phyloP scores from a whole-genome alignment of 2,329 filamentous ascomycete genomes.

The Penicillium sp. region DNA sequence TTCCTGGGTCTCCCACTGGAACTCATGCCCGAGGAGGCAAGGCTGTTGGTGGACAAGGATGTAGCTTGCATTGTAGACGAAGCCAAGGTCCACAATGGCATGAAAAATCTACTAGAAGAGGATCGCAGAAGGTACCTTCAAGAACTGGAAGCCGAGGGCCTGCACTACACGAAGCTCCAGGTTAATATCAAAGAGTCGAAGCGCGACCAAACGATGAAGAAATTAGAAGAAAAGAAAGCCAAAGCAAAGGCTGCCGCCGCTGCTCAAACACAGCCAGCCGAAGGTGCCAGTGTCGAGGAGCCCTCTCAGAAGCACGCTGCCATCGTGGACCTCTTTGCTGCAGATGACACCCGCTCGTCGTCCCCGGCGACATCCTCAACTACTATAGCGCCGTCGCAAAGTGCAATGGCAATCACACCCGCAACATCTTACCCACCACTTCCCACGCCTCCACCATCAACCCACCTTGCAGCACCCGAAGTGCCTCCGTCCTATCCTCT shows the following conservation, averaged over 20 bases:
- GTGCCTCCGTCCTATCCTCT: conserved; percentile 66
- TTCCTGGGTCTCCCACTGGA: conserved; percentile 88
- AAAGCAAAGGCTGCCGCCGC: conserved; percentile 15
- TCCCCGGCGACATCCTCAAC: conserved; percentile 18
- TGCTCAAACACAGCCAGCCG: conserved; percentile 7
- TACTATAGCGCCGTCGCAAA: conserved; percentile 16
- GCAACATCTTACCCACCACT: conserved; percentile 52
- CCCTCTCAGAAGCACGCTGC: conserved; percentile 9
- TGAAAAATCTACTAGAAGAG: conserved; percentile 60
- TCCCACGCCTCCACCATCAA: conserved; percentile 29
- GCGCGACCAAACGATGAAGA: conserved; percentile 53
- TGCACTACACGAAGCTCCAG: conserved; percentile 50
- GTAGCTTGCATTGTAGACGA: conserved; percentile 83
- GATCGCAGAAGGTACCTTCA: conserved; percentile 64
- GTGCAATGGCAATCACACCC: conserved; percentile 47
- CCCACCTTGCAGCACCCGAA: conserved; percentile 32
- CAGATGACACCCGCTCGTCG: conserved; percentile 5
- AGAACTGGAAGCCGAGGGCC: conserved; percentile 57
- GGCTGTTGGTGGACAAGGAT: conserved; percentile 73
- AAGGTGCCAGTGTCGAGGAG: conserved; percentile 1
- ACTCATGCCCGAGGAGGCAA: conserved; percentile 86
- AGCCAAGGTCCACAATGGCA: conserved; percentile 65
- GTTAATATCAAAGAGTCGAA: conserved; percentile 51
- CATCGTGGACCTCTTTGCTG: conserved; percentile 28
- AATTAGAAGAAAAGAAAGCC: conserved; percentile 45